Evolutionary conservation across 1,139 yeast species (phyloP).

Genomic region (Debaryomyces fabryi): DNA sequence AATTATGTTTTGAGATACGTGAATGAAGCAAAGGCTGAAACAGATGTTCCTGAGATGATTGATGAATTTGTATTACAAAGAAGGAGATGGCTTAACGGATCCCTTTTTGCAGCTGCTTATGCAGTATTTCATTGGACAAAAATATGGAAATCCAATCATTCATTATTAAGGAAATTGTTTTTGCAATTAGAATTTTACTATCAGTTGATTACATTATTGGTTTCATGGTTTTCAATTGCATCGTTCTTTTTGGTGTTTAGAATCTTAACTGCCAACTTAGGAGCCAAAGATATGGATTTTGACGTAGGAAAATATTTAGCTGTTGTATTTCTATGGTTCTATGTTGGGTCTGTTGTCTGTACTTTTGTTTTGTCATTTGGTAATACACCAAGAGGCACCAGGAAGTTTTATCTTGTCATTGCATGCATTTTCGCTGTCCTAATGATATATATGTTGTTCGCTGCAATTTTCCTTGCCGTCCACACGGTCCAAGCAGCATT

Average conservation of each 20-base stretch:
- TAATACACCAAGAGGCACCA: slow-evolving; percentile 52
- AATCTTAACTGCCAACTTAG: slow-evolving; percentile 58
- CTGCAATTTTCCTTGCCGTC: slow-evolving; percentile 82
- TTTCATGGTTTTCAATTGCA: slow-evolving; percentile 81
- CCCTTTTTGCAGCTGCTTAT: slow-evolving; percentile 80
- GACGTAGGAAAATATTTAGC: slow-evolving; percentile 45
- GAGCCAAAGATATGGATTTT: slow-evolving; percentile 50
- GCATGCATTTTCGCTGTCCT: slow-evolving; percentile 46
- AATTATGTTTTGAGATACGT: slow-evolving; percentile 72
- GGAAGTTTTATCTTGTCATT: slow-evolving; percentile 45
- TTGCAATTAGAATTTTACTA: slow-evolving; percentile 72
- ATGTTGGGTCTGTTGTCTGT: slow-evolving; percentile 44
- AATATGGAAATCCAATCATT: slow-evolving; percentile 71
- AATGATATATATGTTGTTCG: slow-evolving; percentile 57
- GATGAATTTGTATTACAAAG: slow-evolving; percentile 78
- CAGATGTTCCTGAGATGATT: slow-evolving; percentile 78
- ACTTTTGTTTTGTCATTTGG: slow-evolving; percentile 53
- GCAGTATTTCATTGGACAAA: slow-evolving; percentile 71
- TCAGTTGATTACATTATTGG: slow-evolving; percentile 64
- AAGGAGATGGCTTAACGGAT: slow-evolving; percentile 85
- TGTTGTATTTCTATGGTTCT: slow-evolving; percentile 47
- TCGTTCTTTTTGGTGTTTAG: slow-evolving; percentile 77
- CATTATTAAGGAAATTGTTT: slow-evolving; percentile 59
- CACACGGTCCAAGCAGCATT: slow-evolving; percentile 56
- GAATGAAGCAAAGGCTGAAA: slow-evolving; percentile 75